Evolutionary conservation across 805 yeast species (phyloP).

Genomic region (Metschnikowia similis): DNA sequence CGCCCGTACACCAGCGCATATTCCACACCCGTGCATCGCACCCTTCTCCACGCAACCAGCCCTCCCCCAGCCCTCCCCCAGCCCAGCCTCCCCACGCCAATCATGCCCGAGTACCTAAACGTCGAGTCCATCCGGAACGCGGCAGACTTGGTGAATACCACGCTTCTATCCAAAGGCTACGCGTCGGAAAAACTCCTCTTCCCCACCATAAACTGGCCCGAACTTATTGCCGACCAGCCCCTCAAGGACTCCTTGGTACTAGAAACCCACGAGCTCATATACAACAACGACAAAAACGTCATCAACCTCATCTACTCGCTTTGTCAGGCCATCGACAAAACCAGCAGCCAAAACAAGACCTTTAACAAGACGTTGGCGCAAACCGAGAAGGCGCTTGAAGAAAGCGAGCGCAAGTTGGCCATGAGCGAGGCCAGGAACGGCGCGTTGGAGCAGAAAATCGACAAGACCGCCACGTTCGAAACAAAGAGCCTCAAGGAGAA

Average conservation of each 20-base stretch:
- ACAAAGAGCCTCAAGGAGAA: conserved; percentile 14
- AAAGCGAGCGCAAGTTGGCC: conserved; percentile 21
- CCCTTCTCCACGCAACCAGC: too few relatives aligned
- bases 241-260: conserved; percentile 13
- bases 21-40: too few relatives aligned
- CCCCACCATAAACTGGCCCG: conserved; percentile 32
- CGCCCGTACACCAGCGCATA: too few relatives aligned
- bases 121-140: conserved; percentile 34
- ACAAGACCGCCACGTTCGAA: conserved; percentile 16
- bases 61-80: too few relatives aligned
- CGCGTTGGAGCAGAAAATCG: conserved; percentile 17
- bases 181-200: conserved; percentile 29
- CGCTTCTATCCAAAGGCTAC: conserved; percentile 33
- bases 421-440: conserved; percentile 19
- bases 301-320: conserved; percentile 37
- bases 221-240: conserved; percentile 25
- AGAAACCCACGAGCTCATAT: conserved; percentile 25
- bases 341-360: conserved; percentile 27
- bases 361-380: conserved; percentile 26
- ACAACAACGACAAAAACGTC: conserved; percentile 34
- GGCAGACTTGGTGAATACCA: conserved; percentile 33
- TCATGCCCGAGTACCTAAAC: conserved; percentile 23
- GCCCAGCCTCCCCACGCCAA: background rate
- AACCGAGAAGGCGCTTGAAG: conserved; percentile 27
- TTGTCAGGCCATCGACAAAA: conserved; percentile 28